A percentile compares a stretch with the other conserved stretches of the same genome.
These are phyloP conservation scores for Tuber calosporum DNA, from an alignment of 495 filamentous ascomycete species.

Conservation along the genomic window DNA sequence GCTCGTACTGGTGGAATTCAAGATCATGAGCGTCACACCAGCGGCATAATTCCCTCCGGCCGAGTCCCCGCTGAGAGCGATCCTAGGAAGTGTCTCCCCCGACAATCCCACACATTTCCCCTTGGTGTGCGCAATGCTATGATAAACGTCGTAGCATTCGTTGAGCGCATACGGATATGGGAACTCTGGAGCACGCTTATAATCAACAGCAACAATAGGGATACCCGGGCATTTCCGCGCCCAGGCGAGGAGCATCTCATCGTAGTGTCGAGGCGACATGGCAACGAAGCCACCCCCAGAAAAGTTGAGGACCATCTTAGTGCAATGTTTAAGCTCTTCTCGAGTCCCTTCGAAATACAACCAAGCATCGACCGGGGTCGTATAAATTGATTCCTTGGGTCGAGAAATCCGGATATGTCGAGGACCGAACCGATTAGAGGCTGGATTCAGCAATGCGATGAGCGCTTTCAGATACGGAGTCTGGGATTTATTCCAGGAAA, in stretches of 20 bases:
- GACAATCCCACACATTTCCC: slow-evolving; percentile 78
- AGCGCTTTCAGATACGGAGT: slow-evolving; percentile 72
- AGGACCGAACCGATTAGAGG: slow-evolving; percentile 68
- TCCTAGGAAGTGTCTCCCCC: slow-evolving; percentile 61
- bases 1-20: slow-evolving; percentile 55
- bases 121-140: slow-evolving; percentile 63
- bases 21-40: slow-evolving; percentile 74
- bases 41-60: slow-evolving; percentile 87
- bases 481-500: slow-evolving; percentile 90
- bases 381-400: slow-evolving; percentile 68
- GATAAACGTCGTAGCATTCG: slow-evolving; percentile 93
- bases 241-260: slow-evolving; percentile 89
- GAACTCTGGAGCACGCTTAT: slow-evolving; percentile 87
- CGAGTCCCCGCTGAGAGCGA: slow-evolving; percentile 83
- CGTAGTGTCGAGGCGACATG: slow-evolving; percentile 83
- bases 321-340: slow-evolving; percentile 66
- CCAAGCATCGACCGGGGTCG: slow-evolving; percentile 77
- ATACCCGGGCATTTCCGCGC: slow-evolving; percentile 69
- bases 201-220: slow-evolving; percentile 83
- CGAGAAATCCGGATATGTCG: slow-evolving; percentile 75
- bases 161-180: slow-evolving; percentile 94
- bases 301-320: slow-evolving; percentile 76
- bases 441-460: slow-evolving; percentile 64
- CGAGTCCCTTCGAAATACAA: slow-evolving; percentile 89
- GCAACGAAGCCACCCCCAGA: slow-evolving; percentile 94